Percentiles rank a stretch among this genome's conserved stretches.
These are phyloP conservation scores for Talaromyces albobiverticillius DNA, from an alignment of 2,329 filamentous ascomycete genomes.

Conservation along the genomic window DNA sequence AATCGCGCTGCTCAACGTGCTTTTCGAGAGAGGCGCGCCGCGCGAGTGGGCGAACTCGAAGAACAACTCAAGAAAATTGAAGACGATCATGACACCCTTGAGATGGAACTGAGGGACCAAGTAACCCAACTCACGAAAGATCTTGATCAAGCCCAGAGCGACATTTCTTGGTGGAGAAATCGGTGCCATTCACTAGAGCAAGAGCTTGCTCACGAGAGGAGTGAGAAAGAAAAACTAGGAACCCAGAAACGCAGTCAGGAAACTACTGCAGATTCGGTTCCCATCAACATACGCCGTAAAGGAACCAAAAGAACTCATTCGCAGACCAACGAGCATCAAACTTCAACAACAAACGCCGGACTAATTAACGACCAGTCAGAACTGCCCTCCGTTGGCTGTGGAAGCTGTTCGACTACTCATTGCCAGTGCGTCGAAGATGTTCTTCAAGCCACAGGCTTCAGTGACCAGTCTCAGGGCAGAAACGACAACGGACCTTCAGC, in stretches of 20 bases:
- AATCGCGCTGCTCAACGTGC: slow-evolving; percentile 88
- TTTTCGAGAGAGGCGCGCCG: slow-evolving; percentile 82
- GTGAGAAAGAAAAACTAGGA: slow-evolving; percentile 37
- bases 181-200: slow-evolving; percentile 63
- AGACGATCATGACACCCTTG: slow-evolving; percentile 43
- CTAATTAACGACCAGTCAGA: slow-evolving; percentile 23
- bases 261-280: slow-evolving; percentile 8
- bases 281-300: slow-evolving; percentile 14
- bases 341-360: neutral
- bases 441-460: slow-evolving; percentile 46
- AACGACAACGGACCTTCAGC: slow-evolving; percentile 47
- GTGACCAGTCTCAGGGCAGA: slow-evolving; percentile 16
- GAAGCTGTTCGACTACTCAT: slow-evolving; percentile 60
- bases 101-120: slow-evolving; percentile 54
- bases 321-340: neutral
- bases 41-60: slow-evolving; percentile 70
- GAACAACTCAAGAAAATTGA: slow-evolving; percentile 50
- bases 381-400: slow-evolving; percentile 53
- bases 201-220: slow-evolving; percentile 50
- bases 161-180: slow-evolving; percentile 45
- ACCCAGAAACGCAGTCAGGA: slow-evolving; percentile 34
- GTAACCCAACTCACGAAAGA: slow-evolving; percentile 60
- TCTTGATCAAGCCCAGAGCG: slow-evolving; percentile 61
- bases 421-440: slow-evolving; percentile 62
- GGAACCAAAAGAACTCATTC: slow-evolving; percentile 11